These are phyloP conservation scores for Panaeolus papilionaceus DNA, from an alignment of 768 basidiomycete species.

Conservation along the genomic window DNA sequence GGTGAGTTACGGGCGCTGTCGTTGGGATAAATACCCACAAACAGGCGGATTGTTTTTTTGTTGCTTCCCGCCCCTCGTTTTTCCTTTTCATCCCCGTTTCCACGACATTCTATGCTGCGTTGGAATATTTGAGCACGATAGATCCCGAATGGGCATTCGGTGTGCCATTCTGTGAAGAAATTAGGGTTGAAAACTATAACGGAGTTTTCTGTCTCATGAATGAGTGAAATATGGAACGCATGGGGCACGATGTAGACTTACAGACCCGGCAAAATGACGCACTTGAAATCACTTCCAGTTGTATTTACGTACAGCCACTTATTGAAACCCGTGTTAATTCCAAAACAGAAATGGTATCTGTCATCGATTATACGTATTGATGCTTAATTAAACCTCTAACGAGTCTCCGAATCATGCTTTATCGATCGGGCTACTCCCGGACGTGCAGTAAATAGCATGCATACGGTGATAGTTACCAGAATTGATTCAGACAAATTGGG, in stretches of 20 bases:
- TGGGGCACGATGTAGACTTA: background rate
- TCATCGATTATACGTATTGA: no score
- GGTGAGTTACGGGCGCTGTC: background rate
- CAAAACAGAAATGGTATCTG: background rate
- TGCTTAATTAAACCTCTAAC: no score
- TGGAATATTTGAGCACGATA: background rate
- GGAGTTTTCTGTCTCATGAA: background rate
- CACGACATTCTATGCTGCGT: background rate
- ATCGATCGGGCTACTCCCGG: background rate
- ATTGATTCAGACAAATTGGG: background rate
- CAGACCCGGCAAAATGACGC: background rate
- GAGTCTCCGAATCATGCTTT: background rate
- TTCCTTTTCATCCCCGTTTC: background rate
- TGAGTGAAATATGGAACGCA: background rate
- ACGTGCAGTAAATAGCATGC: background rate
- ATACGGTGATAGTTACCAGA: background rate
- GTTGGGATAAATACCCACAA: slow-evolving; percentile 4
- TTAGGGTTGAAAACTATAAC: background rate
- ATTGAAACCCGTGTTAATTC: background rate
- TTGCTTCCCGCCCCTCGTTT: background rate
- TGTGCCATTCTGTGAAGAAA: background rate
- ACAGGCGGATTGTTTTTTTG: background rate
- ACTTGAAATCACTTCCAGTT: background rate
- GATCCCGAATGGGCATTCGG: background rate
- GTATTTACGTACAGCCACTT: background rate